Base-by-base conservation (phyloP, 1,139 yeast species). In the Blastobotrys proliferans region DNA sequence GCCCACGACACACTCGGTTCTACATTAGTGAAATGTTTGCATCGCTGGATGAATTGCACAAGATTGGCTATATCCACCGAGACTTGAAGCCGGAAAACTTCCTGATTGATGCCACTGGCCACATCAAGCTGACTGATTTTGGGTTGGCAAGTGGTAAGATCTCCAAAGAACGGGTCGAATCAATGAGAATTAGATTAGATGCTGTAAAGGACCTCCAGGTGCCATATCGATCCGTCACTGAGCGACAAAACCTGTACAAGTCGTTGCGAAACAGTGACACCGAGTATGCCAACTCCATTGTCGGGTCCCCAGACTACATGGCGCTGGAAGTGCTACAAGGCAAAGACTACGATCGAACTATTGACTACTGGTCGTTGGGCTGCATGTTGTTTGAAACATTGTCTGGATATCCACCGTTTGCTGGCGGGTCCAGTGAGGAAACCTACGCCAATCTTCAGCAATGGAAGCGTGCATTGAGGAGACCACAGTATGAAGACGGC, bases 231-330 rank as follows among this genome's bases (percentile, higher is more conserved):
- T 75, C 94, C n/a, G 79, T 90, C 58, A 75, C 76, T 46, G 97
- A 92, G 66, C 81, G 97, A 66, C 95, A 92, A 64, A 74, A 78
- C 56, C 72, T 88, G 62, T 94, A 87, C 65, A 80, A 86, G 50
- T 81, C 84, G 24, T 68, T 84, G 50, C 82, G 94, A 58, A 64
- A 67, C 22, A 55, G 60, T 11, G 86, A 82, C 50, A 67, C 80
- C 37, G 86, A 84, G 55, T 81, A 83, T 56, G 98, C 99, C 16
- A 85, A 87, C 57, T 87, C 97, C 1, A 88, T 92, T 52, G 99
- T 94, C 10, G 99, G 99, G 0, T 85, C 95, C 5, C 99, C 99
- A 1, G 99, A 94, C 63, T 94, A 94, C 63, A 94, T 94, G 99
- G 98, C 99, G 1, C 73, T 94, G 44, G 99, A 94, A 63, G 97